These are phyloP conservation scores for Forsythia suspensa DNA, from an alignment of 257 asterid genomes.

Conservation along the genomic window DNA sequence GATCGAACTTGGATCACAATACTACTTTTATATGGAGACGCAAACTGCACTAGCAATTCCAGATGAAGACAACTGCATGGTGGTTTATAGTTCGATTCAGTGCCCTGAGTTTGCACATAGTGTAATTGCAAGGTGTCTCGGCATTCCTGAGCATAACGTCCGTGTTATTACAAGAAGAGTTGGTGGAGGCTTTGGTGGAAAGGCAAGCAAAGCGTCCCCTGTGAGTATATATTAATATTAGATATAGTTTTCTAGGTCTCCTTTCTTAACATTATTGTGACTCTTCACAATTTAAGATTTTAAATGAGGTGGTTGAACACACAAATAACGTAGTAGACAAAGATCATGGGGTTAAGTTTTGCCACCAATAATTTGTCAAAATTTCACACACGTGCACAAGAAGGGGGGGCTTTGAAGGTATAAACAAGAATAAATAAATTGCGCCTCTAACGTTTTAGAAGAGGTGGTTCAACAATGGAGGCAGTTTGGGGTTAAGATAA, in stretches of 20 bases:
- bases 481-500: too few species aligned
- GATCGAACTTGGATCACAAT: conserved; percentile 69
- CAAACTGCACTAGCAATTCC: conserved; percentile 79
- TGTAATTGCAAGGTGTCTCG: conserved; percentile 67
- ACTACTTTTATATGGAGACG: conserved; percentile 75
- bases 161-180: conserved; percentile 74
- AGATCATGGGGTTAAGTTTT: too few species aligned
- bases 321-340: too few species aligned
- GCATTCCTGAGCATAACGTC: conserved; percentile 64
- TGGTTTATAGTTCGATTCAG: conserved; percentile 69
- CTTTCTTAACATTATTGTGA: neutral
- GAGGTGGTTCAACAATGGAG: too few species aligned
- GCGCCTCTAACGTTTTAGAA: too few species aligned
- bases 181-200: conserved; percentile 89
- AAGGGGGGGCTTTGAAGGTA: too few species aligned
- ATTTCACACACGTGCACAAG: too few species aligned
- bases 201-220: conserved; percentile 44
- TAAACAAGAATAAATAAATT: too few species aligned
- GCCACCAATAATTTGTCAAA: too few species aligned
- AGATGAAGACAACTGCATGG: conserved; percentile 82
- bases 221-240: conserved; percentile 41
- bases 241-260: neutral
- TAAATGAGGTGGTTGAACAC: too few species aligned
- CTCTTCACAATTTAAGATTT: neutral
- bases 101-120: conserved; percentile 51